Base-by-base conservation (phyloP, 176 grass and related monocot species). In the Carex cristatella region DNA sequence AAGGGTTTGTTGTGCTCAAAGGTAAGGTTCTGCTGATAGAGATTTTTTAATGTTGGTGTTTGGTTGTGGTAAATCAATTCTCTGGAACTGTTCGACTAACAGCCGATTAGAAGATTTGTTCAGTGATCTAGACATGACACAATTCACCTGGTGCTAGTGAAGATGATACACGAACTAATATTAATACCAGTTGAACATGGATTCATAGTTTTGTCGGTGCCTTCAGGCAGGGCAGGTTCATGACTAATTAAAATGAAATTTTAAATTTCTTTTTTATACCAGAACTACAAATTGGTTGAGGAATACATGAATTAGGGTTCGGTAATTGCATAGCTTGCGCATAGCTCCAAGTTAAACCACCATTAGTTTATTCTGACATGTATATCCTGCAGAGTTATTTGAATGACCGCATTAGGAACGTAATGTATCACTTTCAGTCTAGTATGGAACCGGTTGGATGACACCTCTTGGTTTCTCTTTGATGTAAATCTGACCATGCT, bases 341-440 rank as follows among this genome's bases (percentile, higher is more conserved):
- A 14, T 60, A 65, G 9, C 84, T 89, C 87, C 87, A 92, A n/a
- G 33, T 85, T 32, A 61, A 3, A 18, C 85, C 87, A 15, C 40
- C 42, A 51, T 92, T 85, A 3, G 28, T 69, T 60, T 87, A 87
- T 83, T 89, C 87, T n/a, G 85, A 87, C 68, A 79, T 63, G 70
- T 86, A 83, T 3, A 87, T 85, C 63, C 28, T 85, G 13, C 74
- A 70, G 15, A 85, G 67, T 53, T 30, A 18, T 13, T 42, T 42
- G 61, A 75, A 74, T 18, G 85, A 90, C 1, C 80, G 61, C 85
- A 90, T 51, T 40, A 84, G 7, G 6, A 78, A 0, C 71, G 77
- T 8, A 91, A 11, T 1, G 83, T 79, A 11, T 48, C 69, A 19
- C 51, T 79, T 3, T 63, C 28, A 15, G 86, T 83, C 60, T 53